Base-by-base conservation (phyloP, 1,139 yeast genomes). In the Sugiyamaella pinicola region DNA sequence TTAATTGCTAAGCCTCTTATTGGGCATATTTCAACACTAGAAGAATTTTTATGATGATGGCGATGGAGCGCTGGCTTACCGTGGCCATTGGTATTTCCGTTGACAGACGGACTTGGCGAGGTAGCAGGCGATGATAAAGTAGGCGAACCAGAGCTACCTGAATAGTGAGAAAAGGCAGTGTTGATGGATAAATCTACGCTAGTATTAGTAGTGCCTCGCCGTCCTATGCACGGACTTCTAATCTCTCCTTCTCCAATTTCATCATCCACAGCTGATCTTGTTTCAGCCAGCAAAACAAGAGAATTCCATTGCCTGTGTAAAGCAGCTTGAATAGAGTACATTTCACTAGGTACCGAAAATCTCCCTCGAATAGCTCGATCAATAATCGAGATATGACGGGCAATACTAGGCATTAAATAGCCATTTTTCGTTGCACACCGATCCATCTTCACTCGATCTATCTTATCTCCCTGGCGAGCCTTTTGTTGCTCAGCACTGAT, bases 281-380 rank as follows among this genome's bases (percentile, higher is more conserved):
- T 39, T 31, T 47, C 51, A 9, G 51, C 51, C 34, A 47, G 18
- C 9, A 47, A 21, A 4, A 52, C 39, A 13, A 55, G 38, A 4
- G 47, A 37, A 26, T 47, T 48, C 64, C 64, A 61, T 15, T 59
- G 51, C 17, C 45, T 42, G 37, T 61, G 64, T 22, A 61, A 54
- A 10, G 55, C 48, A 2, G 58, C 43, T 31, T 58, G 61, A 24
- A 58, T 43, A 7, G 54, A 39, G 17, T 39, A 45, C 54, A 61
- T 60, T 39, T 60, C 64, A 18, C 58, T 55, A 15, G 56, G 52
- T 2, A 48, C 55, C 9, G 60, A 55, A 21, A 60, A 54, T 19
- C 56, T 53, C 13, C 60, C 64, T 26, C 54, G 51, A 17, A 61
- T 50, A 5, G 64, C 64, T 4, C 63, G 56, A 47, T 61, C 64